A percentile compares a stretch with the other conserved stretches of the same genome.
phyloP scores from a whole-genome alignment of 2,329 filamentous ascomycete genomes.

The Clonostachys solani region DNA sequence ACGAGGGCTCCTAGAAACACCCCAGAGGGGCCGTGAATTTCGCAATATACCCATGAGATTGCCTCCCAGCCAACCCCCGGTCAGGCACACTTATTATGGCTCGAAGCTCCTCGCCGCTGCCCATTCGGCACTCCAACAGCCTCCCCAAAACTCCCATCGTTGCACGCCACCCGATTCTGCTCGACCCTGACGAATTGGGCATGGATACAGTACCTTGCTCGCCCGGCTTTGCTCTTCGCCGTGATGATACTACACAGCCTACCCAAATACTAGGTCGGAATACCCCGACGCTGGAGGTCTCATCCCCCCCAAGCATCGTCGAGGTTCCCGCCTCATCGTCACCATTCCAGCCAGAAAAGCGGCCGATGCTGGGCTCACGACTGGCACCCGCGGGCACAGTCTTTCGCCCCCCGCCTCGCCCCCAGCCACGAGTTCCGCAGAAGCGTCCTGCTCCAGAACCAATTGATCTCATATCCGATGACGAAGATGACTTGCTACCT shows the following conservation, averaged over 20 bases:
- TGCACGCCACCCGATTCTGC: conserved; percentile 11
- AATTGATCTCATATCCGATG: conserved; percentile 45
- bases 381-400: conserved; percentile 75
- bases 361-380: conserved; percentile 38
- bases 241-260: conserved; percentile 32
- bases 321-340: conserved; percentile 85
- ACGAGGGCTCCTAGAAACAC: no score
- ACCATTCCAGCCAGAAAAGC: conserved; percentile 48
- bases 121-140: background rate
- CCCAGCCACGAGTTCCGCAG: conserved; percentile 12
- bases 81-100: no score
- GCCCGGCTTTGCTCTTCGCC: conserved; percentile 25
- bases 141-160: conserved; percentile 18
- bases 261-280: conserved; percentile 39
- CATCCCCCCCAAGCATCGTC: conserved; percentile 45
- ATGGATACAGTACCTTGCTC: conserved; percentile 41
- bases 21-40: no score
- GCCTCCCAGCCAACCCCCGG: no score
- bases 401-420: conserved; percentile 49
- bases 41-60: no score
- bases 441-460: conserved; percentile 32
- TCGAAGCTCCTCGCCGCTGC: background rate
- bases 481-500: conserved; percentile 47
- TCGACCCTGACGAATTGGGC: conserved; percentile 35
- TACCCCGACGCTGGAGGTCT: conserved; percentile 27